These are phyloP conservation scores for Agastache rugosa DNA, from an alignment of 257 asterid species.

Conservation along the genomic window DNA sequence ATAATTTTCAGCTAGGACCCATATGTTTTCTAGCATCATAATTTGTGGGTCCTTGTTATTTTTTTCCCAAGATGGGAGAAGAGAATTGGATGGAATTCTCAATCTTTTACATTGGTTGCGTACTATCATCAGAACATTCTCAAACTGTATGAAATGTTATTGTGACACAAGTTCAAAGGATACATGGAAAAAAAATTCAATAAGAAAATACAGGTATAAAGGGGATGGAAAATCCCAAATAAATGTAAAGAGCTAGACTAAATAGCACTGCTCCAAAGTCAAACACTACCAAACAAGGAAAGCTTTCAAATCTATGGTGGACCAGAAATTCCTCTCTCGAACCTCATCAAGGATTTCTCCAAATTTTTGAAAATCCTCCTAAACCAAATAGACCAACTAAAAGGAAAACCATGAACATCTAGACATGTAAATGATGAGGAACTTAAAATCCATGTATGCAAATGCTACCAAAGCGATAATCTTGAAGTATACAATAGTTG, in stretches of 20 bases:
- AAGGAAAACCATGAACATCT: conserved; percentile 28
- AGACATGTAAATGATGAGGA: conserved; percentile 22
- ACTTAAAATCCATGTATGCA: conserved; percentile 19
- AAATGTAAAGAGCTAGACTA: background rate
- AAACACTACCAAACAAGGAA: background rate
- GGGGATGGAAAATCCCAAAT: background rate
- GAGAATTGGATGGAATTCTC: conserved; percentile 16
- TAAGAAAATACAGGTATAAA: background rate
- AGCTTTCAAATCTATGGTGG: conserved; percentile 1
- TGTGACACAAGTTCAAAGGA: background rate
- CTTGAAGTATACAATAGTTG: background rate
- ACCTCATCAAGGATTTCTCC: background rate
- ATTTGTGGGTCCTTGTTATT: conserved; percentile 1
- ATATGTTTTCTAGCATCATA: conserved; percentile 17
- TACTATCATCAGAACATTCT: conserved; percentile 30
- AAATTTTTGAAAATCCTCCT: background rate
- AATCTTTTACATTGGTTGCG: conserved; percentile 20
- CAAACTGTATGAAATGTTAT: background rate
- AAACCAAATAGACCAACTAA: background rate
- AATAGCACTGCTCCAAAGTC: background rate
- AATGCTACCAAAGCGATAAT: background rate
- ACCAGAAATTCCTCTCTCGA: background rate
- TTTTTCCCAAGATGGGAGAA: conserved; percentile 10
- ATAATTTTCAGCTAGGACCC: background rate
- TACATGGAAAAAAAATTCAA: background rate